Conservation (phyloP, 1,284 basidiomycete genomes). For the Lignosus rhinocerotis region DNA sequence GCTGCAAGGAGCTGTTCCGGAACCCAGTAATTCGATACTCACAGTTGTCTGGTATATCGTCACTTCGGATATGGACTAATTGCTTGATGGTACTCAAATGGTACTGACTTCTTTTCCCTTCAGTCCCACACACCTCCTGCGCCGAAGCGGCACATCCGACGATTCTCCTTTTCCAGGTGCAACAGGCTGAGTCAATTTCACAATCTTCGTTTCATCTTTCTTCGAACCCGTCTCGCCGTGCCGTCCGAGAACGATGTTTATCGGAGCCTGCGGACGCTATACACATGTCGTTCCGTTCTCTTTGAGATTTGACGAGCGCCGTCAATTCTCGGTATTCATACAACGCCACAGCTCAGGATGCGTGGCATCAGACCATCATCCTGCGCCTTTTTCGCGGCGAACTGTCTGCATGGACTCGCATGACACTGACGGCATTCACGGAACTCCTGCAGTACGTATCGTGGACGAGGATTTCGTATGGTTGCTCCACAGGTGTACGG, state of each 20-base stretch:
- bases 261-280: background rate
- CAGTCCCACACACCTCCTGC: constrained; percentile 10
- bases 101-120: constrained; percentile 4
- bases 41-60: constrained; percentile 12
- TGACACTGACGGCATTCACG: constrained; percentile 17
- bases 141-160: constrained; percentile 1
- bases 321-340: background rate
- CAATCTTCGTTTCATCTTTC: background rate
- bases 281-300: background rate
- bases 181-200: constrained; percentile 6
- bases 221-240: background rate
- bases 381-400: background rate
- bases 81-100: background rate
- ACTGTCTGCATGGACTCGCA: background rate
- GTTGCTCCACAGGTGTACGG: constrained; percentile 2
- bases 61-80: constrained; percentile 17
- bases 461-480: background rate
- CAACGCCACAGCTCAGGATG: background rate
- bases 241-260: background rate
- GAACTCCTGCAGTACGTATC: background rate
- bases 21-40: constrained; percentile 7
- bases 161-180: constrained; percentile 3
- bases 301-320: background rate
- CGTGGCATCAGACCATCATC: background rate
- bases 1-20: constrained; percentile 1